Conservation (phyloP, 2,329 filamentous ascomycete genomes). For the Pseudogymnoascus sp. region DNA sequence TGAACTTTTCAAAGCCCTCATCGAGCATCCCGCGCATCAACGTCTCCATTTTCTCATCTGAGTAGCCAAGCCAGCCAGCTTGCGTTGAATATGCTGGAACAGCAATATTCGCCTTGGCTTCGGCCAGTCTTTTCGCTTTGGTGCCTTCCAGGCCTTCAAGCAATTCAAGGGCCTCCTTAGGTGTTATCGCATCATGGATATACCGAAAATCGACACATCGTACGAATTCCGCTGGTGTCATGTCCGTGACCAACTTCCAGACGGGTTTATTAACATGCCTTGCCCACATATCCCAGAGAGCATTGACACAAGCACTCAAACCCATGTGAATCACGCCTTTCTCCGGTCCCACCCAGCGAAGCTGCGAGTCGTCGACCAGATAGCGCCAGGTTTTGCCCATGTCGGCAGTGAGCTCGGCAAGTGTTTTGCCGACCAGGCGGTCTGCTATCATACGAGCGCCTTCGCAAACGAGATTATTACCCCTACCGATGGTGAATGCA, state of each 20-base stretch:
- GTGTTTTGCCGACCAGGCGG: slow-evolving; percentile 65
- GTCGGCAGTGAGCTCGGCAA: slow-evolving; percentile 68
- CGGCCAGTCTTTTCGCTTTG: slow-evolving; percentile 63
- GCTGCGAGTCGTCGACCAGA: slow-evolving; percentile 82
- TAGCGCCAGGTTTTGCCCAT: slow-evolving; percentile 88
- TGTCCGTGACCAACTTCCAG: slow-evolving; percentile 83
- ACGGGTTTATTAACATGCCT: slow-evolving; percentile 80
- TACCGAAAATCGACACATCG: slow-evolving; percentile 89
- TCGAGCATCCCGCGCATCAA: slow-evolving; percentile 66
- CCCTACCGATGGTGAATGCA: slow-evolving; percentile 78
- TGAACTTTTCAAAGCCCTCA: slow-evolving; percentile 78
- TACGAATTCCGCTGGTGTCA: slow-evolving; percentile 82
- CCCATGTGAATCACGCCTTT: slow-evolving; percentile 93
- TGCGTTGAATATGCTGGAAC: slow-evolving; percentile 88
- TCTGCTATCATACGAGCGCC: slow-evolving; percentile 73
- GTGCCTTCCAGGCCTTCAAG: slow-evolving; percentile 56
- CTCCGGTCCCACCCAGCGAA: slow-evolving; percentile 90
- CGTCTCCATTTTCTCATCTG: slow-evolving; percentile 74
- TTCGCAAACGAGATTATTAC: slow-evolving; percentile 85
- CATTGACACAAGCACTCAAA: slow-evolving; percentile 81
- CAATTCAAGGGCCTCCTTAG: slow-evolving; percentile 69
- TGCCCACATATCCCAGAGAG: slow-evolving; percentile 92
- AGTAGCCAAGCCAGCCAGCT: slow-evolving; percentile 88
- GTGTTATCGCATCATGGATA: slow-evolving; percentile 87
- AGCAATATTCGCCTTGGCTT: slow-evolving; percentile 64